These are phyloP conservation scores for Microstroma glucosiphilum DNA, from an alignment of 1,284 basidiomycete species.

Conservation along the genomic window DNA sequence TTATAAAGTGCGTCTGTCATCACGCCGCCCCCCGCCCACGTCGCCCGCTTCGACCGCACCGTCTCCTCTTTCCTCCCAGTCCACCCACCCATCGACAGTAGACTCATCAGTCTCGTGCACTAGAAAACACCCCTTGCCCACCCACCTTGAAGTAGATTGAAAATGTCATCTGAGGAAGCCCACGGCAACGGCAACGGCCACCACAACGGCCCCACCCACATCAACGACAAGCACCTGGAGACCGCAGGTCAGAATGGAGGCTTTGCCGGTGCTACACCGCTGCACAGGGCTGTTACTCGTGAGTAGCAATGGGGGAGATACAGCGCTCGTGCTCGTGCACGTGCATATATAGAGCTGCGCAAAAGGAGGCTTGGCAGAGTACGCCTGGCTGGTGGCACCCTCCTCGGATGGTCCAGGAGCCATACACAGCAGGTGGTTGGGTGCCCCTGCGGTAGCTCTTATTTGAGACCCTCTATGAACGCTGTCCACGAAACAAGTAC, in stretches of 20 bases:
- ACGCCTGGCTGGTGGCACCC: neutral
- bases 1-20: too few relatives aligned
- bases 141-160: too few relatives aligned
- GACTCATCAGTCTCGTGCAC: too few relatives aligned
- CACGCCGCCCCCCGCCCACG: too few relatives aligned
- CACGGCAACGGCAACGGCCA: too few relatives aligned
- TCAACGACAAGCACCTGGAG: slow-evolving; percentile 20
- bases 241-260: slow-evolving; percentile 16
- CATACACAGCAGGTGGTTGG: neutral
- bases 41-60: too few relatives aligned
- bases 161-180: too few relatives aligned
- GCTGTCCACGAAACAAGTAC: neutral
- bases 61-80: too few relatives aligned
- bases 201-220: slow-evolving; percentile 2
- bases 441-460: neutral
- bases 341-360: neutral
- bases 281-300: slow-evolving; percentile 14
- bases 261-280: slow-evolving; percentile 27
- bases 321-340: neutral
- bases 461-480: too few relatives aligned
- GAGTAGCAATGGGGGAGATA: too few relatives aligned
- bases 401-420: neutral
- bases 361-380: neutral
- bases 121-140: too few relatives aligned
- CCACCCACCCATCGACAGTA: too few relatives aligned